Evolutionary conservation across 352 stramenopile genomes (phyloP).

Genomic region (Elongisporangium prolatum): DNA sequence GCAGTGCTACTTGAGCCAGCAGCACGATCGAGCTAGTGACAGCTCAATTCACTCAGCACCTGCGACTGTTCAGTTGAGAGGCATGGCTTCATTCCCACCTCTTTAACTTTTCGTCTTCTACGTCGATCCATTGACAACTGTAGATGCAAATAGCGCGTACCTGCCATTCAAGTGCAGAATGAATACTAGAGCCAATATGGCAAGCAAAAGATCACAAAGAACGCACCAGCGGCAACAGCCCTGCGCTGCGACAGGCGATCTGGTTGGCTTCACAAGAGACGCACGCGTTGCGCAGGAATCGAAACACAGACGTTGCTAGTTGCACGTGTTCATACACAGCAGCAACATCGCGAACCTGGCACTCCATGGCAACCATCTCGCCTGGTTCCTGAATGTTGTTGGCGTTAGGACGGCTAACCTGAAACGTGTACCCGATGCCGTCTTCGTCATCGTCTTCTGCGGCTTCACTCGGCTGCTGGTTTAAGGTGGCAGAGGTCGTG

Average conservation of each 20-base stretch:
- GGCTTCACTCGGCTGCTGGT: neutral
- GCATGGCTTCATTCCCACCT: conserved; percentile 15
- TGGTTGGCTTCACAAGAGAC: conserved; percentile 45
- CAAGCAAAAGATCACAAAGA: conserved; percentile 1
- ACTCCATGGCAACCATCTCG: no score
- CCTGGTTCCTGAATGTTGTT: no score
- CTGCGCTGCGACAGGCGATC: conserved; percentile 23
- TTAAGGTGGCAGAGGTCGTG: no score
- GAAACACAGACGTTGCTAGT: conserved; percentile 38
- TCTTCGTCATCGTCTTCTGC: conserved; percentile 43
- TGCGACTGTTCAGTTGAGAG: neutral
- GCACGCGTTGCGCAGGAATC: conserved; percentile 74
- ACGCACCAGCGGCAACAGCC: conserved; percentile 19
- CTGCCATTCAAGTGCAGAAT: conserved; percentile 16
- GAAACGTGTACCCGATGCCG: conserved; percentile 70
- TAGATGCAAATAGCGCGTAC: conserved; percentile 31
- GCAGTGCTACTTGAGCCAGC: conserved; percentile 56
- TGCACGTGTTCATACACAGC: conserved; percentile 10
- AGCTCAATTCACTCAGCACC: neutral
- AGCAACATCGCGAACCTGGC: conserved; percentile 18
- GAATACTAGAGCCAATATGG: conserved; percentile 10
- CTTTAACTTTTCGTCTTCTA: conserved; percentile 47
- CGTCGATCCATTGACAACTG: conserved; percentile 53
- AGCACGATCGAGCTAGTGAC: conserved; percentile 31
- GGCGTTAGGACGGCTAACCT: conserved; percentile 14